Evolutionary conservation across 345 rosid species (phyloP).

Genomic region (Jatropha curcas): DNA sequence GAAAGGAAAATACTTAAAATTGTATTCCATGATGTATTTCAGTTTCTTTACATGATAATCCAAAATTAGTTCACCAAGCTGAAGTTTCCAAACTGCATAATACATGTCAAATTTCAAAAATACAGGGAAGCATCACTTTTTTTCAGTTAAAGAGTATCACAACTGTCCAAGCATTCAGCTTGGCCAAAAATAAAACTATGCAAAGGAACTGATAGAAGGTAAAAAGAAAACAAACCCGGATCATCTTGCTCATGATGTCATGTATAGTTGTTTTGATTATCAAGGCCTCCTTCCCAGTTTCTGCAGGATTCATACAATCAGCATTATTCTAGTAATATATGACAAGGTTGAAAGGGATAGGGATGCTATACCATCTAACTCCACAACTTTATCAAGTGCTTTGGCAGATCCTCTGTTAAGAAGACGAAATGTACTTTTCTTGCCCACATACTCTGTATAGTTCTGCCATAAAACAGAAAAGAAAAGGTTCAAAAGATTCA

Average conservation of each 20-base stretch:
- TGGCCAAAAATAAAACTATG: constrained; percentile 7
- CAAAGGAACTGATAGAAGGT: constrained; percentile 13
- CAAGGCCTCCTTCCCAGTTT: constrained; percentile 72
- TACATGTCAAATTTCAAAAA: neutral
- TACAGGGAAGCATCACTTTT: neutral
- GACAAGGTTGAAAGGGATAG: constrained; percentile 6
- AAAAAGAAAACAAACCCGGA: constrained; percentile 52
- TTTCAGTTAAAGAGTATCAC: neutral
- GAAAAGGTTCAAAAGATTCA: neutral
- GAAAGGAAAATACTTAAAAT: neutral
- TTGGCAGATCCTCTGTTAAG: constrained; percentile 96
- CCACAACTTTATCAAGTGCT: constrained; percentile 98
- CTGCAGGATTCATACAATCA: constrained; percentile 45
- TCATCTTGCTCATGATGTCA: constrained; percentile 95
- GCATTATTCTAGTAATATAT: constrained; percentile 18
- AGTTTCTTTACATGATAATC: neutral
- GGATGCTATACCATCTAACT: constrained; percentile 75
- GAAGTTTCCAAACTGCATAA: neutral
- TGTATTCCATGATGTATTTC: neutral
- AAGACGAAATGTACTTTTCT: constrained; percentile 86
- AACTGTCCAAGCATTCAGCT: neutral
- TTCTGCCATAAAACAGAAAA: constrained; percentile 47
- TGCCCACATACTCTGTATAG: constrained; percentile 73
- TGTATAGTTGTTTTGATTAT: constrained; percentile 90
- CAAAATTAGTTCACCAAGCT: neutral